These are phyloP conservation scores for Xylariaceae sp. DNA, from an alignment of 2,329 filamentous ascomycete genomes.

Conservation along the genomic window DNA sequence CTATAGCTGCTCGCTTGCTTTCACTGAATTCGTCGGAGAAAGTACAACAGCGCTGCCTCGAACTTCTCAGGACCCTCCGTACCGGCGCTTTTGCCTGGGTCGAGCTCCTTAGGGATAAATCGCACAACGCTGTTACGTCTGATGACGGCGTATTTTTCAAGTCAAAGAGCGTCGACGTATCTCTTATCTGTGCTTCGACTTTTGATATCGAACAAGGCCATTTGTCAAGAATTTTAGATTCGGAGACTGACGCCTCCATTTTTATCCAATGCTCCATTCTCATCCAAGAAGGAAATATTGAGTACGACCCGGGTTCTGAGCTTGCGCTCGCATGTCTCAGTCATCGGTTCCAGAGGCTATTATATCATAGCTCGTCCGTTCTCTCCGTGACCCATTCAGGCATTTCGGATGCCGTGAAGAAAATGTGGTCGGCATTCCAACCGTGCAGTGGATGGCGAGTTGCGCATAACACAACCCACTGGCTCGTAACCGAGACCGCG, in stretches of 20 bases:
- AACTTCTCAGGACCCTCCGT: constrained; percentile 7
- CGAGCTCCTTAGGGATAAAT: constrained; percentile 3
- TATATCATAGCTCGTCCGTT: constrained; percentile 5
- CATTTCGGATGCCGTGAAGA: constrained; percentile 8
- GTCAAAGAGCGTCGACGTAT: constrained; percentile 4
- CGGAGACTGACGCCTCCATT: constrained; percentile 2
- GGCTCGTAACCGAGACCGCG: constrained; percentile 2
- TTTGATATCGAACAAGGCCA: constrained; percentile 6
- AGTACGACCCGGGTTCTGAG: neutral
- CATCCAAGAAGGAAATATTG: constrained; percentile 9
- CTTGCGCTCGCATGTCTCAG: constrained; percentile 7
- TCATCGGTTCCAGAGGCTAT: constrained; percentile 7
- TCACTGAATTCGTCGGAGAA: constrained; percentile 4
- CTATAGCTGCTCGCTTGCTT: constrained; percentile 1
- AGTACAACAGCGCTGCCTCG: neutral
- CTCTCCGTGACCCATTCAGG: constrained; percentile 5
- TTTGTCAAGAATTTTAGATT: constrained; percentile 1
- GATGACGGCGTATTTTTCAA: constrained; percentile 5
- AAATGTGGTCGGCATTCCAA: constrained; percentile 10
- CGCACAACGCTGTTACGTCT: neutral
- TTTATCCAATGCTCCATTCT: constrained; percentile 13
- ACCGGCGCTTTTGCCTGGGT: constrained; percentile 11
- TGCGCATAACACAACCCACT: constrained; percentile 2
- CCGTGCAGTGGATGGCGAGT: constrained; percentile 1
- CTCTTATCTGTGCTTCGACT: constrained; percentile 9